Evolutionary conservation across 306 rosid genomes (phyloP), one percentile per base, ranked within the genome.

Genomic region (Castanea crenata): DNA sequence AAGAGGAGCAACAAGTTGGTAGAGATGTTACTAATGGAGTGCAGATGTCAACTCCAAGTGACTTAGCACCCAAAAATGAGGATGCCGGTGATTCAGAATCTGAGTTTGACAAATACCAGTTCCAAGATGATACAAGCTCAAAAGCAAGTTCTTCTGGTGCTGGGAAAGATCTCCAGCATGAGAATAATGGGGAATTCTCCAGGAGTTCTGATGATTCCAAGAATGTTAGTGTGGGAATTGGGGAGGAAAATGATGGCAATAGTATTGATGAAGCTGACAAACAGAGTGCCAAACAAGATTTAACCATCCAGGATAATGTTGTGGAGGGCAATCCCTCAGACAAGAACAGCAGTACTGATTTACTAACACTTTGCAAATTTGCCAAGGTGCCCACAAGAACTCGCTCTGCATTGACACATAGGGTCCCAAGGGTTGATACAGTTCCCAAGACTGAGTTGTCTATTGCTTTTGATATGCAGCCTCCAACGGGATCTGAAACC

Each of bases 311-410:
- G 80, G 81, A 76, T 21, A 77, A 75, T 71, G 89, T 77, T 75
- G 82, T 62, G 69, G 92, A 85, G 73, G 78, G 73, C 64, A 82
- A 74, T 80, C 59, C 79, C 78, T 79, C 85, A 29, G 75, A 78
- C 68, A 78, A 79, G 75, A 86, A 6, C 78, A 81, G 3, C 78
- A 81, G 77, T 51, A 77, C 84, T 76, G 91, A 92, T 89, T 86
- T 92, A 44, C 85, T 91, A 61, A 86, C 91, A 14, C 80, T 88
- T 0, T 89, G 94, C 82, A 89, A 88, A 72, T 91, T 86, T 79
- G 86, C 88, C 34, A 92, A 91, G 91, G 92, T 91, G 64, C 99
- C 99, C 74, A 92, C 99, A 20, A 91, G 80, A 83, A 90, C 76
- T 1, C 97, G 99, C 68, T 88, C 97, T 57, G 86, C 92, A 49